Evolutionary conservation across 2,329 filamentous ascomycete genomes (phyloP), one percentile per base, ranked within the genome.

Genomic region (Tolypocladium tundrense): DNA sequence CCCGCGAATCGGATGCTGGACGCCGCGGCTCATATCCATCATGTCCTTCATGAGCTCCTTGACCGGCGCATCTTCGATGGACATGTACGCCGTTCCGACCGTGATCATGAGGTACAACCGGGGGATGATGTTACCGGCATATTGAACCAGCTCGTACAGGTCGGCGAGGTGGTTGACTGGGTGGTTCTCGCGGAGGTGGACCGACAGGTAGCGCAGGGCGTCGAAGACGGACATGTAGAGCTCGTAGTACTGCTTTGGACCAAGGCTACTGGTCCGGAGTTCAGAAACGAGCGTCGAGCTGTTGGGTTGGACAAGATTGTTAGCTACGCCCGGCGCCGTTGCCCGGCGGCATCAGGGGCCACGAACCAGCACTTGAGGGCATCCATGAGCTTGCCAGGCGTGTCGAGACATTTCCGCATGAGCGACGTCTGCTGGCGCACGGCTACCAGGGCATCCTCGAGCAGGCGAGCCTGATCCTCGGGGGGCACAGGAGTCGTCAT

Each of bases 41-140:
- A 99, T 99, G 73, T 99, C 94, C 76, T 99, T 99, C 94, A 99
- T 99, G 62, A 99, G 91, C 78, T 99, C 94, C 77, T 99, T 99
- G 65, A 99, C 94, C 0, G 94, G 94, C 59, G 95, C 94, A 80
- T 97, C 94, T 68, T 94, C 89, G 69, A 99, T 95, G 33, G 90
- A 88, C 94, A 99, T 99, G 79, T 99, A 99, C 54, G 96, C 95
- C 2, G 94, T 99, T 59, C 94, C 94, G 43, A 99, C 95, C 0
- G 95, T 99, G 69, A 99, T 94, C 95, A 99, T 99, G 60, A 99
- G 87, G 72, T 99, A 99, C 61, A 99, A 79, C 63, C 94, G 87
- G 31, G 94, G 94, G 59, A 99, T 88, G 65, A 99, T 97, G 72
- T 99, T 99, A 63, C 95, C 94, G 57, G 92, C 92, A 85, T 97